Conservation (phyloP, 2,329 filamentous ascomycete species). For the Fusarium sp. region DNA sequence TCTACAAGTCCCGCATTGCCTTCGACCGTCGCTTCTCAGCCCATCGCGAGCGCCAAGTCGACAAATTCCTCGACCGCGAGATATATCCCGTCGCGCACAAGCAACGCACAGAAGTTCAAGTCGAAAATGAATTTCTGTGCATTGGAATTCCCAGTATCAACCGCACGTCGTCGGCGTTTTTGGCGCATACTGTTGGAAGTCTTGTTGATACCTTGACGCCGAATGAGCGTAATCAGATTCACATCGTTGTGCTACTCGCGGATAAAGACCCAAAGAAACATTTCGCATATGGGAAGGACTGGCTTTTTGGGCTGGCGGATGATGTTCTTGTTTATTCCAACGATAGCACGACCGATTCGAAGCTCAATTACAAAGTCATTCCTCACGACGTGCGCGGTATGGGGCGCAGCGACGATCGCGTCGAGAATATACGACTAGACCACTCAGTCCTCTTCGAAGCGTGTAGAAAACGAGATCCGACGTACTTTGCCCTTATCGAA, state of each 20-base stretch:
- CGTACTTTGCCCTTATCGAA: constrained; percentile 52
- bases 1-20: constrained; percentile 46
- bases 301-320: constrained; percentile 48
- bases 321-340: constrained; percentile 49
- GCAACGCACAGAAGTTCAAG: constrained; percentile 12
- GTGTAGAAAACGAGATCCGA: constrained; percentile 44
- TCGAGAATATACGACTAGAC: constrained; percentile 50
- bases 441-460: constrained; percentile 49
- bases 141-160: constrained; percentile 52
- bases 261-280: constrained; percentile 48
- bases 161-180: constrained; percentile 45
- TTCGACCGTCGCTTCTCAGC: constrained; percentile 45
- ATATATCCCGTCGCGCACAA: constrained; percentile 20
- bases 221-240: constrained; percentile 47
- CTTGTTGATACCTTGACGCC: constrained; percentile 48
- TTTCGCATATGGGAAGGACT: constrained; percentile 46
- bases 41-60: constrained; percentile 42
- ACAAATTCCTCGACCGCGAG: constrained; percentile 35
- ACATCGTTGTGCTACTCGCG: constrained; percentile 51
- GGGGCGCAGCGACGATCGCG: constrained; percentile 43
- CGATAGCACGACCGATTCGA: neutral
- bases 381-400: constrained; percentile 39
- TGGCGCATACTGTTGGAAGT: constrained; percentile 46
- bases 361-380: constrained; percentile 24
- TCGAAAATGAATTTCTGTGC: constrained; percentile 40